Conservation (phyloP, 2,329 filamentous ascomycete genomes). For the Nannizzia gypsea region DNA sequence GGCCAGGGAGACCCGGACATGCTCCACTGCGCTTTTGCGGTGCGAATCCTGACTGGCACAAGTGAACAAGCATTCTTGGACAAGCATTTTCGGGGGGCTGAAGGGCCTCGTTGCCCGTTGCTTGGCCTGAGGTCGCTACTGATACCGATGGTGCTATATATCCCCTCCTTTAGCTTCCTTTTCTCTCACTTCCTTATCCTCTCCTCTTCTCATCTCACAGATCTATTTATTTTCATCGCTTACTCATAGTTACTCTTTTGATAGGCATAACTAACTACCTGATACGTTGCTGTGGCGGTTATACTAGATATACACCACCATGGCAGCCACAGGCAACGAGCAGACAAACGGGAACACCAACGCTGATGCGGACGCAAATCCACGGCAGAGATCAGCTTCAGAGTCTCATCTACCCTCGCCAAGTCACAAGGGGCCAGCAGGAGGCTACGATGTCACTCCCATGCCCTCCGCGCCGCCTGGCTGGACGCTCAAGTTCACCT, state of each 20-base stretch:
- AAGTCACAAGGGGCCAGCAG: slow-evolving; percentile 43
- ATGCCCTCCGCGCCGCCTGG: slow-evolving; percentile 62
- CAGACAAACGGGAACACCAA: not conserved
- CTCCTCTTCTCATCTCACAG: not conserved
- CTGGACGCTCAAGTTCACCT: slow-evolving; percentile 74
- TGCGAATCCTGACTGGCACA: not conserved
- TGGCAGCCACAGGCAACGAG: no score
- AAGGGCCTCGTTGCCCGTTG: not conserved
- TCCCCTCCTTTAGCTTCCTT: not conserved
- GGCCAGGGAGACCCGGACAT: not conserved
- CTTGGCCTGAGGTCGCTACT: not conserved
- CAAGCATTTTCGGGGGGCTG: slow-evolving; percentile 1
- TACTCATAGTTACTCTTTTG: no score
- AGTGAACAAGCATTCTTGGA: not conserved
- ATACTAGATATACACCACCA: no score
- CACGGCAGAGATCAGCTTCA: not conserved
- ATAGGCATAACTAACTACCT: no score
- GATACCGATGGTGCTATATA: not conserved
- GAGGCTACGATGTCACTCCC: slow-evolving; percentile 70
- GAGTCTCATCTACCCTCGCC: not conserved
- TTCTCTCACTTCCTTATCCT: not conserved
- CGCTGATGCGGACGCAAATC: not conserved
- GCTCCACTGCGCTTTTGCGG: not conserved
- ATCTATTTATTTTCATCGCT: no score
- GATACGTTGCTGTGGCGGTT: no score